Evolutionary conservation across 345 rosid species (phyloP).

Genomic region (Aquilaria yunnanensis): DNA sequence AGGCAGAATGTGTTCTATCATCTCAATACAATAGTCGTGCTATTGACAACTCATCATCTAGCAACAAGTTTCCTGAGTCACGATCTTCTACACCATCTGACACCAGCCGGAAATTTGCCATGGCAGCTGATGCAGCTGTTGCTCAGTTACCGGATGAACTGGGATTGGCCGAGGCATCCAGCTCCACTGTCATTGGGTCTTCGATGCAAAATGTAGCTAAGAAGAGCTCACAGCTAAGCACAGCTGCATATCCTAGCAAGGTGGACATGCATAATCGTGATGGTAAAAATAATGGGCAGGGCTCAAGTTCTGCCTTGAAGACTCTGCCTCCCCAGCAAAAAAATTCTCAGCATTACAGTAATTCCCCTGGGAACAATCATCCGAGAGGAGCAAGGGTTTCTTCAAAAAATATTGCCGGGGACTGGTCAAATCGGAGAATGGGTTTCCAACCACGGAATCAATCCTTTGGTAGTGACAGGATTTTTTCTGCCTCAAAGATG

Average conservation of each 20-base stretch:
- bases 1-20: conserved; percentile 37
- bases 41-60: conserved; percentile 38
- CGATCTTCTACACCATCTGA: conserved; percentile 37
- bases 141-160: conserved; percentile 51
- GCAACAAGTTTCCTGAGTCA: conserved; percentile 46
- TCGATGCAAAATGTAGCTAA: conserved; percentile 28
- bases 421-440: conserved; percentile 59
- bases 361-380: conserved; percentile 35
- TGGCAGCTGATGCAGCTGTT: conserved; percentile 31
- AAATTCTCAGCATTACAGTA: conserved; percentile 44
- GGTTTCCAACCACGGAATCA: conserved; percentile 77
- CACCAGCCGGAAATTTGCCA: conserved; percentile 22
- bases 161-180: conserved; percentile 52
- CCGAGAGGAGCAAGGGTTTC: conserved; percentile 35
- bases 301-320: conserved; percentile 27
- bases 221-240: conserved; percentile 31
- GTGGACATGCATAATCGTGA: conserved; percentile 21
- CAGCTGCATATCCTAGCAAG: conserved; percentile 22
- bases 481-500: conserved; percentile 49
- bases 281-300: conserved; percentile 24
- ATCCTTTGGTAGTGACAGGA: conserved; percentile 51
- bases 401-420: conserved; percentile 41
- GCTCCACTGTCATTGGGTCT: conserved; percentile 28
- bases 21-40: conserved; percentile 49
- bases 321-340: conserved; percentile 45